Conservation (phyloP, 2,329 filamentous ascomycete species). For the Cladosporium sp. region DNA sequence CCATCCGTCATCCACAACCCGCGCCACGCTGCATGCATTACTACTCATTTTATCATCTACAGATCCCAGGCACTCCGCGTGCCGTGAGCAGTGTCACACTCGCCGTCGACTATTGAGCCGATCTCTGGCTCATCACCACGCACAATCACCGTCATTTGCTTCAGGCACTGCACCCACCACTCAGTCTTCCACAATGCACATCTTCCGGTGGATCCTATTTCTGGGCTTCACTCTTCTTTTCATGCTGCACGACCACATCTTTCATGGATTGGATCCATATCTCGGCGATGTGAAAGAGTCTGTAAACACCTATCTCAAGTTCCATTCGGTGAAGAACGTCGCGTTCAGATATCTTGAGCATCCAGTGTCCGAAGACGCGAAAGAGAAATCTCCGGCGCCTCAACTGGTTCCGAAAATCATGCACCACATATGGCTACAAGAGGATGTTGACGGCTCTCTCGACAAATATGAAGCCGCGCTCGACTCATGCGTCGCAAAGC, state of each 20-base stretch:
- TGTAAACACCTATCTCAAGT: background rate
- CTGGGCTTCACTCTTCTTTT: background rate
- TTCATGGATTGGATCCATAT: background rate
- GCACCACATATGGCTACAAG: background rate
- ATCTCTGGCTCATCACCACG: no score
- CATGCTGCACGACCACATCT: background rate
- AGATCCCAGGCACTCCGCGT: no score
- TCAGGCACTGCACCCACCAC: background rate
- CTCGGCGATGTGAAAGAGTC: background rate
- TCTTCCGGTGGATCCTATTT: no score
- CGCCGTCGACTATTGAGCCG: no score
- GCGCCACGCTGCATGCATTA: no score
- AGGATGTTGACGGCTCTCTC: background rate
- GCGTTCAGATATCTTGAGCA: background rate
- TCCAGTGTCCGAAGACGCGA: no score
- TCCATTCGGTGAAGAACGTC: background rate
- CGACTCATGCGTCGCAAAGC: conserved; percentile 20
- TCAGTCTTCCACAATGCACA: background rate
- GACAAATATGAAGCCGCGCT: conserved; percentile 20
- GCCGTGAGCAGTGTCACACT: no score
- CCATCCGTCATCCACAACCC: no score
- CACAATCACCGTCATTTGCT: no score
- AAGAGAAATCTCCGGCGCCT: background rate
- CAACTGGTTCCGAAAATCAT: background rate
- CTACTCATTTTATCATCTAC: no score